A percentile compares a stretch with the other conserved stretches of the same genome.
phyloP scores from a whole-genome alignment of 805 yeast genomes.

The Pachysolen tannophilus region DNA sequence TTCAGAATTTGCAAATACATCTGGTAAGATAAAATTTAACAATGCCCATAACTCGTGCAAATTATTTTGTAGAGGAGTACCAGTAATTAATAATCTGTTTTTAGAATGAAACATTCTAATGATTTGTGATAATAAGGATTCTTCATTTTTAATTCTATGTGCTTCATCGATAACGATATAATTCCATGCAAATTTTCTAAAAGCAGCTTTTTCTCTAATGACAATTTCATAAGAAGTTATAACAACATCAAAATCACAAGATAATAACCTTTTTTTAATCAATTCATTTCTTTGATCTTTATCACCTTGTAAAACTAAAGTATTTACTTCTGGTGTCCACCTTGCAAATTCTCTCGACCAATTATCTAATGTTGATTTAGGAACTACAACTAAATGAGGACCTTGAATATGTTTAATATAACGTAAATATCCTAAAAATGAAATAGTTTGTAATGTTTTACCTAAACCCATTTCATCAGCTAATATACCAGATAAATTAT shows the following conservation, averaged over 20 bases:
- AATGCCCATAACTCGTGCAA: conserved; percentile 96
- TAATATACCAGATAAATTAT: conserved; percentile 63
- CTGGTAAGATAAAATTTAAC: conserved; percentile 83
- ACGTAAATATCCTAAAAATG: conserved; percentile 77
- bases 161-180: conserved; percentile 94
- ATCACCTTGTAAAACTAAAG: conserved; percentile 79
- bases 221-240: conserved; percentile 93
- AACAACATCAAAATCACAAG: conserved; percentile 81
- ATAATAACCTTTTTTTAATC: conserved; percentile 49
- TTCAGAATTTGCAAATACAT: conserved; percentile 87
- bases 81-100: conserved; percentile 82
- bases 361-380: conserved; percentile 91
- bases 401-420: conserved; percentile 75
- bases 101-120: conserved; percentile 82
- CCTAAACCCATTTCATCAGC: conserved; percentile 89
- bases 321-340: conserved; percentile 95
- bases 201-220: conserved; percentile 72
- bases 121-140: conserved; percentile 84
- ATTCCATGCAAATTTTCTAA: conserved; percentile 86
- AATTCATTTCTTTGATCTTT: conserved; percentile 69
- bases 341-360: conserved; percentile 92
- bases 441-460: conserved; percentile 72
- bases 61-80: conserved; percentile 93
- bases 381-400: conserved; percentile 87
- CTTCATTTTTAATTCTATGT: conserved; percentile 93